These are phyloP conservation scores for Zoysia pacifica DNA, from an alignment of 176 grass and related monocot genomes.

Conservation along the genomic window DNA sequence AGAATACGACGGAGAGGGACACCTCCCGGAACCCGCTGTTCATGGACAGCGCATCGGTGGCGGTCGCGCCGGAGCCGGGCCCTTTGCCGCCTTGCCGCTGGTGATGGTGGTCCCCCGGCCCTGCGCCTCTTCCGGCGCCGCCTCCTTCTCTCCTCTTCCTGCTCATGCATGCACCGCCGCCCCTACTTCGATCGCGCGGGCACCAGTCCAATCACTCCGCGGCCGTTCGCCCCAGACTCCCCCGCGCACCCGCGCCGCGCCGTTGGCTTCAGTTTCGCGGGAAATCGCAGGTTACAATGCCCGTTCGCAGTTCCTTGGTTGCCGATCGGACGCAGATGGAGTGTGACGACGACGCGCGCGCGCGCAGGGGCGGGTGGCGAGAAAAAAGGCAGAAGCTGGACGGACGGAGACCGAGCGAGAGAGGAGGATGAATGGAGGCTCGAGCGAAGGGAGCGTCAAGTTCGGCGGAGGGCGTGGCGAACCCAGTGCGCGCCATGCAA, in stretches of 20 bases:
- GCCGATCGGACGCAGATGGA: neutral
- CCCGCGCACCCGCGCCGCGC: too few species aligned
- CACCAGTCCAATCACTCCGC: neutral
- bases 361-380: neutral
- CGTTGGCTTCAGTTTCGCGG: neutral
- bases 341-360: neutral
- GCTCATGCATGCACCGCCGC: conserved; percentile 51
- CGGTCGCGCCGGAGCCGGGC: neutral
- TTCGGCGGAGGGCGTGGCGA: conserved; percentile 34
- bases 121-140: conserved; percentile 36
- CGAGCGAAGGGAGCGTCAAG: conserved; percentile 50
- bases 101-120: neutral
- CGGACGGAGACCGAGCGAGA: neutral
- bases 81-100: neutral
- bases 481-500: conserved; percentile 14
- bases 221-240: neutral
- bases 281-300: neutral
- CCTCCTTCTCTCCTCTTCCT: conserved; percentile 61
- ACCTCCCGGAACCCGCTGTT: conserved; percentile 67
- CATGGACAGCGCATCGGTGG: conserved; percentile 55
- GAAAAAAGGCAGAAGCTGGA: neutral
- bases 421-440: neutral
- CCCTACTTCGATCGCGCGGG: neutral
- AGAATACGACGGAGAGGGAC: conserved; percentile 66
- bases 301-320: too few species aligned